phyloP scores from a whole-genome alignment of 2,329 filamentous ascomycete genomes.

The Hymenoscyphus fraxineus region DNA sequence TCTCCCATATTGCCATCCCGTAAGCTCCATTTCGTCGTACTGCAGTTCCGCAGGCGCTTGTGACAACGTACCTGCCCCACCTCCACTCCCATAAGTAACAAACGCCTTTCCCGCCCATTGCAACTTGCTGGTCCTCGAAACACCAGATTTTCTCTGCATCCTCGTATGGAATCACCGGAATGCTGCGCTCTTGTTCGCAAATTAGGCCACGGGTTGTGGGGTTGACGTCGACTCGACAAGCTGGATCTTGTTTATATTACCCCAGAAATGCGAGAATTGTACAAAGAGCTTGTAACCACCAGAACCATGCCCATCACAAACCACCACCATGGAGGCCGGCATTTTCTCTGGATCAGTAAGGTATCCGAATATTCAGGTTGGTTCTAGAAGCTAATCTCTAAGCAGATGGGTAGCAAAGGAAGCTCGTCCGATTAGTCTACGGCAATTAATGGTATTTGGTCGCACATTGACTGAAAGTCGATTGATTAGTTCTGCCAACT shows the following conservation, averaged over 20 bases:
- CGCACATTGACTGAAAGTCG: slow-evolving; percentile 86
- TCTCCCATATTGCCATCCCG: background rate
- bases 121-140: background rate
- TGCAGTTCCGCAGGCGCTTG: background rate
- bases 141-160: slow-evolving; percentile 8
- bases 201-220: slow-evolving; percentile 31
- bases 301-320: slow-evolving; percentile 13
- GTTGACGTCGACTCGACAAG: slow-evolving; percentile 30
- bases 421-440: slow-evolving; percentile 89
- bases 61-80: background rate
- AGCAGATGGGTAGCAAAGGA: slow-evolving; percentile 87
- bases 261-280: background rate
- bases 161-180: slow-evolving; percentile 35
- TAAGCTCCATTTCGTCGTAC: background rate
- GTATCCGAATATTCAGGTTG: background rate
- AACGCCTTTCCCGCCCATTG: background rate
- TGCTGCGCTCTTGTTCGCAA: slow-evolving; percentile 36
- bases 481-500: slow-evolving; percentile 91
- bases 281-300: background rate
- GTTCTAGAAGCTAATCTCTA: slow-evolving; percentile 14
- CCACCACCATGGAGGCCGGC: slow-evolving; percentile 57
- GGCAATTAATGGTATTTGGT: slow-evolving; percentile 96
- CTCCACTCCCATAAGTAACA: background rate
- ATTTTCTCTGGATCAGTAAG: slow-evolving; percentile 62
- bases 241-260: slow-evolving; percentile 17